Base-by-base conservation (phyloP, 257 asterid species). In the Ocimum tenuiflorum region DNA sequence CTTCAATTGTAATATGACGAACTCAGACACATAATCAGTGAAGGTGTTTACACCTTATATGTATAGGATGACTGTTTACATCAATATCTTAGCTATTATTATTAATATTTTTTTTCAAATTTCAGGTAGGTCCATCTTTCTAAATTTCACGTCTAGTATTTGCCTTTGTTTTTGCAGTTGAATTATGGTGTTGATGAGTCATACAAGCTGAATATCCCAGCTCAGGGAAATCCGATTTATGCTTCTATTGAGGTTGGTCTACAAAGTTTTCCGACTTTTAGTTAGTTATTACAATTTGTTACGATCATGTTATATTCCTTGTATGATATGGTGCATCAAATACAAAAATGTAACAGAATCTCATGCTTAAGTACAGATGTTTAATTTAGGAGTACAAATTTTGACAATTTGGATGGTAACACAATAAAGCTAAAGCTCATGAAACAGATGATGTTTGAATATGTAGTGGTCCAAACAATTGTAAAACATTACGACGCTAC, bases 101-200 rank as follows among this genome's bases (percentile, higher is more conserved):
- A n/a, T n/a, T n/a, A 27, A 1, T 27, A 1, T 27, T 27, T 14
- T 7, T 14, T 45, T 45, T 15, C 22, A 0, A 6, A 45, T 45
- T 45, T 45, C 51, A 15, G 15, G 51, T 45, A 6, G 15, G 7
- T 45, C 4, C 14, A 45, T 3, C 20, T 45, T 15, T 45, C 50
- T 14, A 24, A 41, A 27, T 15, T 23, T 33, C 19, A 29, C 49
- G 18, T 67, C 50, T 56, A 17, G 49, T 10, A 38, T 51, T 64
- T 64, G 46, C 39, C 62, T 29, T 13, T 65, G 46, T 63, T 47
- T 41, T 23, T 81, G 83, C 86, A 89, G 97, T 79, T 89, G 64
- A 89, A 87, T 29, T 76, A 85, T 23, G 95, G 91, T 15, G 64
- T 82, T 48, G 89, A 89, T 50, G 97, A 89, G 68, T 82, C 97